These are phyloP conservation scores for Chlorencoelia australis DNA, from an alignment of 2,329 filamentous ascomycete species.

Conservation along the genomic window DNA sequence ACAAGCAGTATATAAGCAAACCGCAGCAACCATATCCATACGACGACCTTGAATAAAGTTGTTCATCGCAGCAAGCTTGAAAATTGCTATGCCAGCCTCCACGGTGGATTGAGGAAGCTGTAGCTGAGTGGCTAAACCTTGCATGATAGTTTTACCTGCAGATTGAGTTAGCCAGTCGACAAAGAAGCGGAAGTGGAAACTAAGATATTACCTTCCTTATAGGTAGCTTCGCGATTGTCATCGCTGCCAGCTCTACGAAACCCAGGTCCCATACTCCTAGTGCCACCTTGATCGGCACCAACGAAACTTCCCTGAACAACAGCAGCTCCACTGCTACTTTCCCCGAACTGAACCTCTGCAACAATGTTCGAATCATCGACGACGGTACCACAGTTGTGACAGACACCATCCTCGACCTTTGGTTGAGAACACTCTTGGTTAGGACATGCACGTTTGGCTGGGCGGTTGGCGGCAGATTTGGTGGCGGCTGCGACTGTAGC, in stretches of 20 bases:
- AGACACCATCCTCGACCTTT: conserved; percentile 57
- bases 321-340: conserved; percentile 75
- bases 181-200: not conserved
- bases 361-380: conserved; percentile 84
- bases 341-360: conserved; percentile 83
- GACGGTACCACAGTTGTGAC: conserved; percentile 75
- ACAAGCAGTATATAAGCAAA: conserved; percentile 83
- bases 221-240: conserved; percentile 48
- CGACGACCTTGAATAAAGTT: conserved; percentile 82
- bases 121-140: conserved; percentile 51
- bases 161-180: not conserved
- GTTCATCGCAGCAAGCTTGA: conserved; percentile 62
- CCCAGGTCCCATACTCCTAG: conserved; percentile 46
- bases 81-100: conserved; percentile 60
- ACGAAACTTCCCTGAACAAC: conserved; percentile 87
- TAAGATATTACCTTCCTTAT: conserved; percentile 35
- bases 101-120: conserved; percentile 51
- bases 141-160: conserved; percentile 40
- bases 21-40: conserved; percentile 76
- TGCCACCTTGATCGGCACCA: conserved; percentile 64
- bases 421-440: conserved; percentile 52
- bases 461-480: no score
- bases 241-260: conserved; percentile 49
- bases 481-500: conserved; percentile 9
- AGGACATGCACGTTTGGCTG: conserved; percentile 33